Evolutionary conservation across 2,329 filamentous ascomycete genomes (phyloP), one percentile per base, ranked within the genome.

Genomic region (Thelonectria discophora): DNA sequence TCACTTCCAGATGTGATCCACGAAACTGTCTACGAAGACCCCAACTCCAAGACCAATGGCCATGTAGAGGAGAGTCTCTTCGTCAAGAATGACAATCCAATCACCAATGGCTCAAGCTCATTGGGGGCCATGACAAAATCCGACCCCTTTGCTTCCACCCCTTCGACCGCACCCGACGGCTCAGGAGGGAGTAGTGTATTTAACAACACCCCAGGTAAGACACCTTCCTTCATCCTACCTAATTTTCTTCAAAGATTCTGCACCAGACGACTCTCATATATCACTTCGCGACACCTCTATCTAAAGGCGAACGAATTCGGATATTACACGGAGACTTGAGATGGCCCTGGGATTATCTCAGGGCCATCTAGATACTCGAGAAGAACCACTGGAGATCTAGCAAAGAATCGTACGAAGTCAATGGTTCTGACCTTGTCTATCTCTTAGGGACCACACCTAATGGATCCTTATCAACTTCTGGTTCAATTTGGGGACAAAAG

Each of bases 1-100:
- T 74, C 83, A 11, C 76, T 90, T 2, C 80, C 85, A 3, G 77
- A 84, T 24, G 76, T 87, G 20, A 86, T 90, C 30, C 84, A 86
- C 66, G 75, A 77, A 34, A 88, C 85, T 1, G 76, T 88, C 11
- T 85, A 77, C 51, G 81, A 83, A 64, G 76, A 80, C 32, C 30
- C 51, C 15, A 63, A 30, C 12, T 13, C 58, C 9, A 64, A 65
- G 46, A 24, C 52, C 6, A 70, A 69, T 13, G 63, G 68, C 30
- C 34, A 53, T 10, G 46, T 55, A 9, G 73, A 76, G 46, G 70
- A 47, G 11, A 75, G 74, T 46, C 68, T 76, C 4, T 77, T 77
- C 43, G 68, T 76, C 12, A 51, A 66, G 13, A 63, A 71, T 9
- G 47, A 66, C 32, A 45, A 42, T 17, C 17, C 63, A 17, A 49